Evolutionary conservation across 2,329 filamentous ascomycete genomes (phyloP).

Genomic region (Pseudogymnoascus sp.): DNA sequence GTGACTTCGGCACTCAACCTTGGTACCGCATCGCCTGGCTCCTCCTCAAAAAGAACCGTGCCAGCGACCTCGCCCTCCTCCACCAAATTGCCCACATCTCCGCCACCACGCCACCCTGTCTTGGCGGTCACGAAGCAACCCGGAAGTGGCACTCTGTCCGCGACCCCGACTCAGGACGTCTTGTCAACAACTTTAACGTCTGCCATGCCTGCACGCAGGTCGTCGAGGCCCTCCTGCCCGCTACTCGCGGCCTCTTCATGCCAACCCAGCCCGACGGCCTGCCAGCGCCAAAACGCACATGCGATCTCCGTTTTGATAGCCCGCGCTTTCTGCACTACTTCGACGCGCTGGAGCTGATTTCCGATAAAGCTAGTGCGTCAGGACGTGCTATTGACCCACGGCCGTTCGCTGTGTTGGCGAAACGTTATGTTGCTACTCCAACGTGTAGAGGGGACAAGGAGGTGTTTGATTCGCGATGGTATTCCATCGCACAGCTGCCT

Average conservation of each 20-base stretch:
- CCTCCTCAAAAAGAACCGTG: constrained; percentile 63
- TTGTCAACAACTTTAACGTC: constrained; percentile 63
- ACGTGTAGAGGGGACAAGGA: constrained; percentile 52
- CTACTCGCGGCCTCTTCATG: constrained; percentile 59
- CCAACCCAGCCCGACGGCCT: constrained; percentile 34
- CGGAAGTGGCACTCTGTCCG: constrained; percentile 70
- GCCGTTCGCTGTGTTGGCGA: constrained; percentile 21
- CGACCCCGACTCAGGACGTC: constrained; percentile 56
- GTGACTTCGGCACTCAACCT: constrained; percentile 67
- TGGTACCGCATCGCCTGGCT: constrained; percentile 85
- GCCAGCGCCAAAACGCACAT: constrained; percentile 41
- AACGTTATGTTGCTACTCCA: constrained; percentile 29
- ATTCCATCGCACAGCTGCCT: constrained; percentile 66
- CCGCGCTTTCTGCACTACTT: constrained; percentile 53
- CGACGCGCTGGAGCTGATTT: constrained; percentile 50
- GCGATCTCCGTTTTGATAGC: constrained; percentile 58
- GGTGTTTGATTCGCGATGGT: constrained; percentile 62
- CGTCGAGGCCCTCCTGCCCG: constrained; percentile 66
- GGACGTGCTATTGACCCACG: constrained; percentile 21
- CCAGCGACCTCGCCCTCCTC: constrained; percentile 60
- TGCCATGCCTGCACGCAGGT: constrained; percentile 68
- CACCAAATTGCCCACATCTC: constrained; percentile 59
- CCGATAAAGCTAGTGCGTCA: constrained; percentile 40
- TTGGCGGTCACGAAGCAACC: constrained; percentile 44
- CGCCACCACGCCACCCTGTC: constrained; percentile 50